Evolutionary conservation across 768 basidiomycete species (phyloP), one percentile per base, ranked within the genome.

Genomic region (Megacollybia marginata): DNA sequence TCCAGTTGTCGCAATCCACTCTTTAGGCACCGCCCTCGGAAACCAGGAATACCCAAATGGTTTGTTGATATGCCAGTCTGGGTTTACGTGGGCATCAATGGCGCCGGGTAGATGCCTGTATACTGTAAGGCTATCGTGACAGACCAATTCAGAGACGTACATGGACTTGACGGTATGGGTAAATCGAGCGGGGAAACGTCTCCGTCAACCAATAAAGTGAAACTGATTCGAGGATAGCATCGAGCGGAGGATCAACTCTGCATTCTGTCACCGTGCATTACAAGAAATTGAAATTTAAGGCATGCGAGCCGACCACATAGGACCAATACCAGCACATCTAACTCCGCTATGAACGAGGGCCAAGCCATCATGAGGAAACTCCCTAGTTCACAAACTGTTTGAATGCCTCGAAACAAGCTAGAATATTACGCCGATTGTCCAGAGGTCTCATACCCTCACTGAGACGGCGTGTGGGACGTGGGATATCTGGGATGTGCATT

Each of bases 121-220:
- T 28, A 6, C 6, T 2, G 23, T 28, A 28, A 28, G 23, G n/a
- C n/a, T n/a, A 28, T 3, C 23, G 6, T 6, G 6, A 6, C 23
- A 28, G 6, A 28, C 23, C 23, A 28, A 28, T 28, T 28, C 8
- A 5, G 38, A 40, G 38, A 13, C 13, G 18, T 5, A 40, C 38
- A 13, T 15, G 15, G 20, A 54, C 57, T 31, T 57, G 36, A 46
- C 62, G 55, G 48, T 64, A 64, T 10, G 50, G 46, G 46, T 57
- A 64, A 35, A 64, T 55, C 19, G 55, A 54, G 19, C 46, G 35
- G 11, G 59, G 55, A 44, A 55, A 56, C 10, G 58, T 59, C 18
- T 59, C 50, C 6, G 61, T 62, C 1, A 64, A 47, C 58, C 59
- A 63, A 40, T 60, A 65, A 7, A 65, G 52, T 3, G 61, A 44